phyloP scores from a whole-genome alignment of 2,329 filamentous ascomycete genomes.

The Colletotrichum melonis region DNA sequence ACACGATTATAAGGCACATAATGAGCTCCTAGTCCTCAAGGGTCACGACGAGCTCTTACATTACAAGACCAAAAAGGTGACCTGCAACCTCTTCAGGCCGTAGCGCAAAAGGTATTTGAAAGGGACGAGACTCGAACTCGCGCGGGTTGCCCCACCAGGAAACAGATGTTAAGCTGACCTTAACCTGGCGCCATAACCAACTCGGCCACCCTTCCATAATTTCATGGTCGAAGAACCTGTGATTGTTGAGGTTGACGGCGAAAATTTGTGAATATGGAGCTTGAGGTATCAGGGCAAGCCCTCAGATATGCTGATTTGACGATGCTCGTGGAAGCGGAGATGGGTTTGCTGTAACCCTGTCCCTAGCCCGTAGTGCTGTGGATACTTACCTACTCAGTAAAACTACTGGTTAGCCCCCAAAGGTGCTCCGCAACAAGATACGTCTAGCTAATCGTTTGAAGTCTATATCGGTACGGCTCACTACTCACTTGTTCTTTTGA shows the following conservation, averaged over 20 bases:
- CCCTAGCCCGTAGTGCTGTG: neutral
- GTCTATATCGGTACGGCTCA: no score
- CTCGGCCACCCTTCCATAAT: constrained; percentile 6
- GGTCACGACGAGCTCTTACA: neutral
- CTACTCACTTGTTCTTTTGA: no score
- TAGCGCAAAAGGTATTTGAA: neutral
- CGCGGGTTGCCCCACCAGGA: constrained; percentile 18
- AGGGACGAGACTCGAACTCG: constrained; percentile 19
- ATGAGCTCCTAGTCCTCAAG: neutral
- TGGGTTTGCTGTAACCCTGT: neutral
- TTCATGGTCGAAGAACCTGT: neutral
- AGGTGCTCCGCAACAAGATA: neutral
- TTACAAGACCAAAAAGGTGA: neutral
- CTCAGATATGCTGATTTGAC: neutral
- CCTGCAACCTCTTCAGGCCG: no score
- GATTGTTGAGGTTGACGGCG: fast-evolving
- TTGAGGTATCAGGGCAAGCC: neutral
- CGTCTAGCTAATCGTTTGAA: no score
- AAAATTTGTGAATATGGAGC: neutral
- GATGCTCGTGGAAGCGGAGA: neutral
- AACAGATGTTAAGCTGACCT: constrained; percentile 19
- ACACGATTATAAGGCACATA: neutral
- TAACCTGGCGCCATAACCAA: constrained; percentile 21
- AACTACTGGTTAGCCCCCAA: neutral
- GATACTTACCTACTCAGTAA: no score